A percentile compares a stretch with the other conserved stretches of the same genome.
Evolutionary conservation across 495 filamentous ascomycete species (phyloP).

Genomic region (Usnea hakonensis): DNA sequence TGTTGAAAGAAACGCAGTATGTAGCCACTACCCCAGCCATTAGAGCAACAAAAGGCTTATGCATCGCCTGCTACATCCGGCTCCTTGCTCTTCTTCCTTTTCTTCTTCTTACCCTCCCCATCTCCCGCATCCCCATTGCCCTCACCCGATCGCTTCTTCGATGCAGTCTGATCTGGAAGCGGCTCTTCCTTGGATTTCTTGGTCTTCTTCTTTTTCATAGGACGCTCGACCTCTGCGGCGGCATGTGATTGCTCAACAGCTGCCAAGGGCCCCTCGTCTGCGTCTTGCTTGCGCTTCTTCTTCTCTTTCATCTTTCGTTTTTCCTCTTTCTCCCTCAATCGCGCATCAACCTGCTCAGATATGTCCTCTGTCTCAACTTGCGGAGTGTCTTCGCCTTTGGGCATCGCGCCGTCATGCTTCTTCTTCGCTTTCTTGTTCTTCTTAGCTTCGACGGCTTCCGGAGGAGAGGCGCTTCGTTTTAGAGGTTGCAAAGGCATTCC

Average conservation of each 20-base stretch:
- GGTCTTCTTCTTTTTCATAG: constrained; percentile 21
- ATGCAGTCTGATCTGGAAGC: constrained; percentile 1
- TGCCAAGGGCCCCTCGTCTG: constrained; percentile 5
- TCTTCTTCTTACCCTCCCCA: constrained; percentile 15
- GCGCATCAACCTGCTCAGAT: constrained; percentile 30
- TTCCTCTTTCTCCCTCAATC: constrained; percentile 31
- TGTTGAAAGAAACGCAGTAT: no score
- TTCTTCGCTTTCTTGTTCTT: constrained; percentile 25
- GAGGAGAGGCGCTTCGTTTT: constrained; percentile 16
- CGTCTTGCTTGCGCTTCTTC: constrained; percentile 33
- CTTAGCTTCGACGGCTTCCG: constrained; percentile 14
- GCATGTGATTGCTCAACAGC: neutral
- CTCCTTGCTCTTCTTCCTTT: constrained; percentile 14
- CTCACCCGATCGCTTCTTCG: constrained; percentile 12
- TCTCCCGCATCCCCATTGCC: neutral
- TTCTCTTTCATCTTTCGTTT: constrained; percentile 25
- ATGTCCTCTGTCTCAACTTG: constrained; percentile 32
- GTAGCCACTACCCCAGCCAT: no score
- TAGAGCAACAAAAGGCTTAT: neutral
- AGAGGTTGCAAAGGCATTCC: constrained; percentile 5
- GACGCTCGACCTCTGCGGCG: constrained; percentile 5
- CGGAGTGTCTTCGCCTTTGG: neutral
- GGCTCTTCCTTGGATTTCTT: constrained; percentile 13
- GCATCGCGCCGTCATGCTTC: constrained; percentile 13
- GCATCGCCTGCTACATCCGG: neutral